phyloP scores from a whole-genome alignment of 768 basidiomycete genomes.

The Boletus speciosus region DNA sequence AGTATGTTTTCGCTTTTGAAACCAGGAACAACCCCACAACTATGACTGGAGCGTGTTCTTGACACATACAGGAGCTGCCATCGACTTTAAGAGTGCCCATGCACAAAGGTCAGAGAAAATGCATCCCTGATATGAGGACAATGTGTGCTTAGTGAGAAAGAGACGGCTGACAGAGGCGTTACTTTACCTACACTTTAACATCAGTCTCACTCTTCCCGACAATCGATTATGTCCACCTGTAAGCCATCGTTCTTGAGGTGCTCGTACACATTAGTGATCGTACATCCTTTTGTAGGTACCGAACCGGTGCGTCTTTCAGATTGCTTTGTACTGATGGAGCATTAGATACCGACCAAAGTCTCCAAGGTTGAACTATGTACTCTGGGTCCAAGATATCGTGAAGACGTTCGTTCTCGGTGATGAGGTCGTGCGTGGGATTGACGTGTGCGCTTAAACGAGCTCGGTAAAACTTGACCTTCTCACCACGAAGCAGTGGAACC shows the following conservation, averaged over 20 bases:
- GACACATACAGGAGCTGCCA: conserved; percentile 36
- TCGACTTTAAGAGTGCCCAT: conserved; percentile 73
- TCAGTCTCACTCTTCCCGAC: conserved; percentile 58
- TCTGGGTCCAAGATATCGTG: conserved; percentile 78
- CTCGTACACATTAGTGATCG: not conserved
- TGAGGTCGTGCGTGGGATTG: conserved; percentile 49
- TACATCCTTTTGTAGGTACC: conserved; percentile 50
- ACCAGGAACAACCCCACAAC: not conserved
- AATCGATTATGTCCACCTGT: conserved; percentile 89
- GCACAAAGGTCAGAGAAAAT: conserved; percentile 56
- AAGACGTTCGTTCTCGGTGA: conserved; percentile 25
- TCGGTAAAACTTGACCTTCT: not conserved
- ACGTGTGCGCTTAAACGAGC: conserved; percentile 54
- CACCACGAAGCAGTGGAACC: conserved; percentile 59
- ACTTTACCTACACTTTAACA: conserved; percentile 66
- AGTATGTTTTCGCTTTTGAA: conserved; percentile 38
- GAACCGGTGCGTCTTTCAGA: conserved; percentile 49
- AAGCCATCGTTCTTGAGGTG: conserved; percentile 21
- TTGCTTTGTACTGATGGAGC: not conserved
- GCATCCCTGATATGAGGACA: not conserved
- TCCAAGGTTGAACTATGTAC: conserved; percentile 76
- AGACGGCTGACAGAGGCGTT: conserved; percentile 81
- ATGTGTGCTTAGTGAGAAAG: conserved; percentile 10
- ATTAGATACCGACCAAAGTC: not conserved
- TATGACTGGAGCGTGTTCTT: conserved; percentile 23